phyloP scores from a whole-genome alignment of 805 yeast genomes.

The Myxozyma geophila region DNA sequence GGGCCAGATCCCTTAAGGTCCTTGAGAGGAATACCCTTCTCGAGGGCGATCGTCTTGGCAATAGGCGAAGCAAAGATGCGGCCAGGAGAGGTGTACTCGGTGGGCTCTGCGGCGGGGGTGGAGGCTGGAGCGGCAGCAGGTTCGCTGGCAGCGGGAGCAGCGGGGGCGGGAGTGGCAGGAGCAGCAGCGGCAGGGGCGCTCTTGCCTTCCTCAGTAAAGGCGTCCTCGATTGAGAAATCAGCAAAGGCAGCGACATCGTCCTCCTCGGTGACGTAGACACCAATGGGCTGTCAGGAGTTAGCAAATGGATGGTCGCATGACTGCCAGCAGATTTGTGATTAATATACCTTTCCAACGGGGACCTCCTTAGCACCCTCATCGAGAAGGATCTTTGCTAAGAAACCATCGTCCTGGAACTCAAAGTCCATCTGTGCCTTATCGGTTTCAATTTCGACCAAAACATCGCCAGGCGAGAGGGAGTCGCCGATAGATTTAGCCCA shows the following conservation, averaged over 20 bases:
- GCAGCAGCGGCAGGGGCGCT: slow-evolving; percentile 50
- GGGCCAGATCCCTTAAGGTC: slow-evolving; percentile 92
- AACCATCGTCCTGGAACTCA: slow-evolving; percentile 97
- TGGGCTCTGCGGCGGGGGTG: slow-evolving; percentile 47
- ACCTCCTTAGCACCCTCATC: slow-evolving; percentile 86
- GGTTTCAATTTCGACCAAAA: slow-evolving; percentile 95
- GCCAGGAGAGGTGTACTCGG: slow-evolving; percentile 42
- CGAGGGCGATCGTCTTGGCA: slow-evolving; percentile 91
- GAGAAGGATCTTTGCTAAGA: slow-evolving; percentile 80
- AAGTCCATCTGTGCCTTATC: slow-evolving; percentile 98
- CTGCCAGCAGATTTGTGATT: background rate
- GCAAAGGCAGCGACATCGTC: slow-evolving; percentile 86
- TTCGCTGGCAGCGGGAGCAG: slow-evolving; percentile 41
- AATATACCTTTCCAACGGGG: slow-evolving; percentile 74
- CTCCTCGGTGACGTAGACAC: slow-evolving; percentile 89
- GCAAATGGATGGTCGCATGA: background rate
- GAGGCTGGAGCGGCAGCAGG: slow-evolving; percentile 45
- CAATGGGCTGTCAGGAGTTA: slow-evolving; percentile 65
- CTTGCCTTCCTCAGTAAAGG: slow-evolving; percentile 44
- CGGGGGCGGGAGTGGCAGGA: slow-evolving; percentile 39
- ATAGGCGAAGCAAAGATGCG: slow-evolving; percentile 93
- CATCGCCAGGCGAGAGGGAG: slow-evolving; percentile 85
- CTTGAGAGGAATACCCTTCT: slow-evolving; percentile 85
- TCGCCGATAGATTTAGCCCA: slow-evolving; percentile 95
- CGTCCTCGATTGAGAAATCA: slow-evolving; percentile 81